phyloP scores from a whole-genome alignment of 2,329 filamentous ascomycete species.

The Parafenestella ontariensis region DNA sequence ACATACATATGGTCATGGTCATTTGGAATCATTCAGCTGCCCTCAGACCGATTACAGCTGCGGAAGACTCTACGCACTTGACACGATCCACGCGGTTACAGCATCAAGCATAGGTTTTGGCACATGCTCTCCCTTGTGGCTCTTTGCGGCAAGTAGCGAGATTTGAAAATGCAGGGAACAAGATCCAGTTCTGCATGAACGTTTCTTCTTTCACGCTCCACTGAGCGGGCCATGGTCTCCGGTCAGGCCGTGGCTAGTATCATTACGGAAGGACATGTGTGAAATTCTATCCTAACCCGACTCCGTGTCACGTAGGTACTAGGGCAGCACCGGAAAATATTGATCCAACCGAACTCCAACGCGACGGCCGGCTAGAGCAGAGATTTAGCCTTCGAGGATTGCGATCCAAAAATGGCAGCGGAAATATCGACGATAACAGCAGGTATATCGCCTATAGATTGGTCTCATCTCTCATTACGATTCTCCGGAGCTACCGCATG shows the following conservation, averaged over 20 bases:
- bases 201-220: constrained; percentile 27
- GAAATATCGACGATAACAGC: constrained; percentile 45
- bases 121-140: constrained; percentile 3
- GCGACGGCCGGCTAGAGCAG: constrained; percentile 27
- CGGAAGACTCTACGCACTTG: constrained; percentile 4
- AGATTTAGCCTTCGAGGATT: constrained; percentile 38
- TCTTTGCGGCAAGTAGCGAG: constrained; percentile 27
- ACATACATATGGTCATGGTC: constrained; percentile 7
- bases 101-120: background rate
- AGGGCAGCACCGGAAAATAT: constrained; percentile 36
- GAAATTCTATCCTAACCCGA: background rate
- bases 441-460: constrained; percentile 43
- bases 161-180: constrained; percentile 26
- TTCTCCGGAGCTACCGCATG: constrained; percentile 33
- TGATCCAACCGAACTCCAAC: constrained; percentile 22
- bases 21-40: constrained; percentile 16
- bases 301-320: constrained; percentile 20
- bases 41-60: constrained; percentile 10
- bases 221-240: constrained; percentile 14
- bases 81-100: background rate
- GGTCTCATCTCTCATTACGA: constrained; percentile 41
- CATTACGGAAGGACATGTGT: background rate
- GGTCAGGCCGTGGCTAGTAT: constrained; percentile 6
- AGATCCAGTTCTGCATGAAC: constrained; percentile 31
- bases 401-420: constrained; percentile 45